Percentiles rank a stretch among this genome's conserved stretches.
phyloP scores from a whole-genome alignment of 768 basidiomycete species.

The Hirschioporus abietinus region DNA sequence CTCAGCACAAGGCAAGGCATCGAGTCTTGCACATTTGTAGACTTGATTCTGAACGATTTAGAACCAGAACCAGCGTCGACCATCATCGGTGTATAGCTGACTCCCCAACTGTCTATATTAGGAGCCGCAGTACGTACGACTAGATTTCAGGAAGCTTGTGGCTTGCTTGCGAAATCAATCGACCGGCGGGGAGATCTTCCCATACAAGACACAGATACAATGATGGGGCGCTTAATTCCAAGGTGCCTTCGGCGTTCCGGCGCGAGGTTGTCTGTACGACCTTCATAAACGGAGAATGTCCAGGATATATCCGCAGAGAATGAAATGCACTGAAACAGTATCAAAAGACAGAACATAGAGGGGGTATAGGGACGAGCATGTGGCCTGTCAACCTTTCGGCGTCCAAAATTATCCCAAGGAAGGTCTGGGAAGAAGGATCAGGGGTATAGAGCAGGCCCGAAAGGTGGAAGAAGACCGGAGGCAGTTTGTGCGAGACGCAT shows the following conservation, averaged over 20 bases:
- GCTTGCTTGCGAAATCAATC: too few relatives aligned
- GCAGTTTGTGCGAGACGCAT: too few relatives aligned
- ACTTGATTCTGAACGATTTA: not conserved
- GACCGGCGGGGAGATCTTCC: not conserved
- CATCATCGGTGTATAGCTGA: not conserved
- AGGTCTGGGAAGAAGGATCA: not conserved
- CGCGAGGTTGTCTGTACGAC: not conserved
- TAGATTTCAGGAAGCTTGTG: not conserved
- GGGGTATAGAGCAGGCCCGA: too few relatives aligned
- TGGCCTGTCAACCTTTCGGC: not conserved
- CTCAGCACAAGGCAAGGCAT: too few relatives aligned
- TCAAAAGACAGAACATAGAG: not conserved
- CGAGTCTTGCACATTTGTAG: too few relatives aligned
- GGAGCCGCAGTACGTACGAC: not conserved
- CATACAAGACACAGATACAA: not conserved
- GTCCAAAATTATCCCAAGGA: not conserved
- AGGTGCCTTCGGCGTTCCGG: not conserved
- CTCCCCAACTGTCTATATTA: not conserved
- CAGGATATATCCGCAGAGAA: not conserved
- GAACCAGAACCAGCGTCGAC: not conserved
- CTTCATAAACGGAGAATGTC: not conserved
- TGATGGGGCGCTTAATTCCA: not conserved
- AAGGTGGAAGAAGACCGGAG: too few relatives aligned
- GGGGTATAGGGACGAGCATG: not conserved
- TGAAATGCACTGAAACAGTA: not conserved